Evolutionary conservation across 768 basidiomycete species (phyloP), one percentile per base, ranked within the genome.

Genomic region (Mycena maculata): DNA sequence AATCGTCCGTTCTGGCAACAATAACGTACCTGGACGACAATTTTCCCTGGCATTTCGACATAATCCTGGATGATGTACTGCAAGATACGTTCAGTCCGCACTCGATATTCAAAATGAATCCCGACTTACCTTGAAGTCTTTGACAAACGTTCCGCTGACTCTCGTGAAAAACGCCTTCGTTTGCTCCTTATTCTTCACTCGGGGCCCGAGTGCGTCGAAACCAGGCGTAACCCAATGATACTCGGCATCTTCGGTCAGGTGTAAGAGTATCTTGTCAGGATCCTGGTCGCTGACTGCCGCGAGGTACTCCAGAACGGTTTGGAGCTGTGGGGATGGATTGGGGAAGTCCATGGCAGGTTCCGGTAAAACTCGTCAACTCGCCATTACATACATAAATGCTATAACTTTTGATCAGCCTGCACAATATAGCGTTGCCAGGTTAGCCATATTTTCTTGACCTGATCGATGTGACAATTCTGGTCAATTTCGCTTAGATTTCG

Each of bases 31-130:
- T 57, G 55, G 5, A 57, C 27, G 27, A 57, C 27, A 42, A 56
- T 56, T 20, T 56, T 57, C 11, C 55, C 55, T 4, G 55, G 55
- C 41, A 57, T 57, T 41, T 57, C 41, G 28, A 57, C 42, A 18
- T 57, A 57, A 13, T 57, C 41, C 7, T 57, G 39, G 25, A 57
- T 57, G 9, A 44, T 42, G n/a, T 6, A 44, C 41, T 57, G 28
- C 12, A 16, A 30, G 9, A 30, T 23, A 18, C 6, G 5, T 15
- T 18, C 7, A 18, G 9, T n/a, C 6, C 41, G 20, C 5, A 5
- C 41, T 8, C 6, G 33, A 36, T 42, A 5, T 9, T 42, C 16
- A 5, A 42, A 42, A 42, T 42, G 41, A 5, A n/a, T 16, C 9
- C 20, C 5, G 2, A 18, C 28, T n/a, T 16, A 38, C 52, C 16